These are phyloP conservation scores for Sabuloglossum arenarium DNA, from an alignment of 495 filamentous ascomycete species.

Conservation along the genomic window DNA sequence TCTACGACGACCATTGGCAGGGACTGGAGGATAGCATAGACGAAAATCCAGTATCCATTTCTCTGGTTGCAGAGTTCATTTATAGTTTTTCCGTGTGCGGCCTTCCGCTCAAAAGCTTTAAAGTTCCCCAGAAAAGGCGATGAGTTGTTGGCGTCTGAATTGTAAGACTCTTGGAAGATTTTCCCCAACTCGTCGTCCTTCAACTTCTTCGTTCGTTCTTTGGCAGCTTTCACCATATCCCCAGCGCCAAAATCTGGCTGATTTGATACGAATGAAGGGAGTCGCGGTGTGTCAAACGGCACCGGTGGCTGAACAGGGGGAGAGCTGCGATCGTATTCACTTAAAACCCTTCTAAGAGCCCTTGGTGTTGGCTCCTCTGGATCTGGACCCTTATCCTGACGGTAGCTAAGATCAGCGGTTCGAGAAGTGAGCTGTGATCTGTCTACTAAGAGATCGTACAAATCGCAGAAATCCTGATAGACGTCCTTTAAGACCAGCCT, in stretches of 20 bases:
- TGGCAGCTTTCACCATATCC: slow-evolving; percentile 46
- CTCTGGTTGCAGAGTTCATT: slow-evolving; percentile 59
- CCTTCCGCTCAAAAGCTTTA: slow-evolving; percentile 62
- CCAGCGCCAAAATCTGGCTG: slow-evolving; percentile 37
- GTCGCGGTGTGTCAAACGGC: slow-evolving; percentile 69
- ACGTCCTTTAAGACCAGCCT: slow-evolving; percentile 59
- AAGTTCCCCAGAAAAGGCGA: slow-evolving; percentile 59
- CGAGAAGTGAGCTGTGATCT: slow-evolving; percentile 38
- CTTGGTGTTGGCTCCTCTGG: slow-evolving; percentile 23
- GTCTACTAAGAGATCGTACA: slow-evolving; percentile 83
- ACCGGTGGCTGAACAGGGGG: slow-evolving; percentile 81
- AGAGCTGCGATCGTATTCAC: slow-evolving; percentile 70
- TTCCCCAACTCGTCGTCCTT: slow-evolving; percentile 56
- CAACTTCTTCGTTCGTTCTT: slow-evolving; percentile 43
- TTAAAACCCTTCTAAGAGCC: slow-evolving; percentile 50
- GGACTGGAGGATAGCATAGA: slow-evolving; percentile 78
- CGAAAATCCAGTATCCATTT: slow-evolving; percentile 80
- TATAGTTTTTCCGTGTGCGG: slow-evolving; percentile 45
- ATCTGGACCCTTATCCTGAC: slow-evolving; percentile 18
- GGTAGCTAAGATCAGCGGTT: slow-evolving; percentile 5
- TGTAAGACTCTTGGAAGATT: slow-evolving; percentile 55
- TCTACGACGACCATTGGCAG: slow-evolving; percentile 81
- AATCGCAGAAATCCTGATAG: slow-evolving; percentile 64
- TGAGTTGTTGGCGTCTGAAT: slow-evolving; percentile 40
- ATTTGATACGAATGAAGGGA: slow-evolving; percentile 45